Conservation (phyloP, 2,329 filamentous ascomycete genomes). For the Hirsutella minnesotensis region DNA sequence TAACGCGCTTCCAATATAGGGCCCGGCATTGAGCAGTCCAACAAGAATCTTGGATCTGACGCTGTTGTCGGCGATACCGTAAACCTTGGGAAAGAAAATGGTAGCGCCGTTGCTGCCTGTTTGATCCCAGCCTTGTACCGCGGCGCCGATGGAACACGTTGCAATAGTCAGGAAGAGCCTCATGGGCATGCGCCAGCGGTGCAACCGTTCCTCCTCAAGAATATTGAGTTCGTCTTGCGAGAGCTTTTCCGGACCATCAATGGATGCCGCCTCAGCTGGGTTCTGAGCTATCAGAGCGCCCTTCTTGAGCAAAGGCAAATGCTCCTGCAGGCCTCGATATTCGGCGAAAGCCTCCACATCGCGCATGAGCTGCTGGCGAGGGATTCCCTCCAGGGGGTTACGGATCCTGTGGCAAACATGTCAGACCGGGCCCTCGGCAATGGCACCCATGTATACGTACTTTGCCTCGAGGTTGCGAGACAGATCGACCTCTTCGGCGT, state of each 20-base stretch:
- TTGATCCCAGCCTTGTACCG: constrained; percentile 56
- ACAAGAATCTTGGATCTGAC: constrained; percentile 34
- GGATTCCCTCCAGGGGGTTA: constrained; percentile 36
- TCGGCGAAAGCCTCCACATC: constrained; percentile 49
- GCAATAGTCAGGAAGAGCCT: constrained; percentile 55
- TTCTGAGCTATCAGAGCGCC: constrained; percentile 43
- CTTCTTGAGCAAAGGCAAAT: constrained; percentile 45
- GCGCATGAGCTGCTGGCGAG: constrained; percentile 37
- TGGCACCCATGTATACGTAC: constrained; percentile 17
- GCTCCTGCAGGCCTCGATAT: constrained; percentile 45
- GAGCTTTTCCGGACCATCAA: constrained; percentile 43
- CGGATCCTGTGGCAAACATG: constrained; percentile 22
- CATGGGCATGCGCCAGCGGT: constrained; percentile 54
- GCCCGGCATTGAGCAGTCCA: constrained; percentile 53
- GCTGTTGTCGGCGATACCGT: constrained; percentile 21
- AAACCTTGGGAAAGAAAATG: constrained; percentile 41
- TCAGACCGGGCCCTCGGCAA: not conserved
- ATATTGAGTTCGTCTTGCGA: constrained; percentile 42
- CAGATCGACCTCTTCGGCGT: constrained; percentile 22
- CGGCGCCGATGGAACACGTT: constrained; percentile 55
- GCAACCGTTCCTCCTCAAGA: constrained; percentile 46
- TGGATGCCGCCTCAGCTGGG: constrained; percentile 40
- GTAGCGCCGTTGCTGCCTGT: constrained; percentile 52
- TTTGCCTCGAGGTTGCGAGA: constrained; percentile 29
- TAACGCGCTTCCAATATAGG: constrained; percentile 33